Percentiles rank a stretch among this genome's conserved stretches.
phyloP scores from a whole-genome alignment of 2,329 filamentous ascomycete genomes.

The Endothia cerciana region DNA sequence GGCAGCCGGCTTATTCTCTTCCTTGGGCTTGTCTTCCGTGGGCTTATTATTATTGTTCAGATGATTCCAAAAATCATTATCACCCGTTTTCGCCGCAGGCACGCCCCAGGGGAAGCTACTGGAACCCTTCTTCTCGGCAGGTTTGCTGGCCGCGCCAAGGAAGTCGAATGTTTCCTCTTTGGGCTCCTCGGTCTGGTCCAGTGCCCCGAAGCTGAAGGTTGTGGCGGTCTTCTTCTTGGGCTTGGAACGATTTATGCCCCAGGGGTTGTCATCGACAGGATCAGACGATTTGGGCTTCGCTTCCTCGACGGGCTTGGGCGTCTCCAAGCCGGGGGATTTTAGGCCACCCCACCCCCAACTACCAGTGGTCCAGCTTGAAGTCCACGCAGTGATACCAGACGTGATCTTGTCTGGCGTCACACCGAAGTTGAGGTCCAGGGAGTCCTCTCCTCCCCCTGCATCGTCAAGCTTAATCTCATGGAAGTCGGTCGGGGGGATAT shows the following conservation, averaged over 20 bases:
- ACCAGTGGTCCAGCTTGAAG: slow-evolving; percentile 61
- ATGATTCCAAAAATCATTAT: slow-evolving; percentile 31
- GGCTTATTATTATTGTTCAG: slow-evolving; percentile 30
- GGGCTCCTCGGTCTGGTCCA: slow-evolving; percentile 45
- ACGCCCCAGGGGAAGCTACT: slow-evolving; percentile 40
- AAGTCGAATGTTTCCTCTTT: slow-evolving; percentile 33
- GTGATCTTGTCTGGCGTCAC: slow-evolving; percentile 19
- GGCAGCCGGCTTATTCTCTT: slow-evolving; percentile 28
- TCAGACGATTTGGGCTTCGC: slow-evolving; percentile 46
- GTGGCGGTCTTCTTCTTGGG: slow-evolving; percentile 56
- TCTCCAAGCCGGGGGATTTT: slow-evolving; percentile 21
- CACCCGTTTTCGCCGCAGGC: slow-evolving; percentile 46
- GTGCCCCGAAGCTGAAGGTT: slow-evolving; percentile 51
- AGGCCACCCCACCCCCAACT: slow-evolving; percentile 42
- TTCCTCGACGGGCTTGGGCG: slow-evolving; percentile 34
- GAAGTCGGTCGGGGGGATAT: slow-evolving; percentile 49
- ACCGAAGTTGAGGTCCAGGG: slow-evolving; percentile 60
- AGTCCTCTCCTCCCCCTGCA: slow-evolving; percentile 45
- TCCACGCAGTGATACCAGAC: slow-evolving; percentile 59
- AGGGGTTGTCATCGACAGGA: slow-evolving; percentile 51
- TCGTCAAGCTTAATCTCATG: slow-evolving; percentile 72
- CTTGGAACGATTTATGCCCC: slow-evolving; percentile 52
- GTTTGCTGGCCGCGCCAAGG: slow-evolving; percentile 30
- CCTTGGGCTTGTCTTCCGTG: slow-evolving; percentile 28
- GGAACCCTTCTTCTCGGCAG: slow-evolving; percentile 38